These are phyloP conservation scores for Salix udensis DNA, from an alignment of 345 rosid genomes.

Conservation along the genomic window DNA sequence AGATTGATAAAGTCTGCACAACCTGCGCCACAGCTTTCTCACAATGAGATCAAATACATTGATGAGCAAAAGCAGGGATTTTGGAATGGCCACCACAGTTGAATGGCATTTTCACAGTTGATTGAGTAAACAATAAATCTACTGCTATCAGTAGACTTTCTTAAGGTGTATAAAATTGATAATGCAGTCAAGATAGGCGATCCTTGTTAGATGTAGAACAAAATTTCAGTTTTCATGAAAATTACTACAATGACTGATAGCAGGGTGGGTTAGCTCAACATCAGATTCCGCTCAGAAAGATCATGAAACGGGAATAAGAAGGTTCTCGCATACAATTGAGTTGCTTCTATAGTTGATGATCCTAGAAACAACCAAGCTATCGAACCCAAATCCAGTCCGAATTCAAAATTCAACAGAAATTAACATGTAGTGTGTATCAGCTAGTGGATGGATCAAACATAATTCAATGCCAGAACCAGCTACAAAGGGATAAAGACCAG, in stretches of 20 bases:
- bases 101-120: background rate
- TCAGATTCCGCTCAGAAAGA: too few species aligned
- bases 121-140: background rate
- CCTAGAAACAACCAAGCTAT: background rate
- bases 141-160: background rate
- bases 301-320: background rate
- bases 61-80: too few species aligned
- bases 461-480: constrained; percentile 13
- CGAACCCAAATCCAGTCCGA: constrained; percentile 13
- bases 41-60: background rate
- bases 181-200: background rate
- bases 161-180: background rate
- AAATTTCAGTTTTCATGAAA: background rate
- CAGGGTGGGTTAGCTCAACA: too few species aligned
- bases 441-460: constrained; percentile 14
- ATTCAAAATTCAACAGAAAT: constrained; percentile 6
- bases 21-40: background rate
- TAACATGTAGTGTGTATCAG: background rate
- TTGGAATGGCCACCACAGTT: too few species aligned
- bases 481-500: background rate
- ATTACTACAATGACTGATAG: background rate
- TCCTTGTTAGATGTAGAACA: too few species aligned
- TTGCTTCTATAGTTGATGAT: too few species aligned
- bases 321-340: background rate
- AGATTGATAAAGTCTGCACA: background rate